These are phyloP conservation scores for Poronia punctata DNA, from an alignment of 495 filamentous ascomycete species.

Conservation along the genomic window DNA sequence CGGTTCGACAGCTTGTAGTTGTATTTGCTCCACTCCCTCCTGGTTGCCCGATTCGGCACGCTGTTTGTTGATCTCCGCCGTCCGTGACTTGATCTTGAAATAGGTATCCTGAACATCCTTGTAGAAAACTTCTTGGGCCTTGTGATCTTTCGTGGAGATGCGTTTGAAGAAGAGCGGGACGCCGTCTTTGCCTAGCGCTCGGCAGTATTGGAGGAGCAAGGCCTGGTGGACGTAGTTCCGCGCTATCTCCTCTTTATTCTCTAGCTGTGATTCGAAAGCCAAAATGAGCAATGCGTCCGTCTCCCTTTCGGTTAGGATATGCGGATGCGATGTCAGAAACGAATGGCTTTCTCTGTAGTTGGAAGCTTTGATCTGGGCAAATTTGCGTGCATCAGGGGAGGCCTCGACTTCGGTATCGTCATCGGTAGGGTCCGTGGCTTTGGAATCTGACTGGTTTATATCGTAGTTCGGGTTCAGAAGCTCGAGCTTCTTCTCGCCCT, in stretches of 20 bases:
- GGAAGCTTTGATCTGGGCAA: constrained; percentile 67
- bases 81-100: constrained; percentile 66
- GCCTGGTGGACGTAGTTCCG: constrained; percentile 92
- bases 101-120: constrained; percentile 91
- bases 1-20: constrained; percentile 92
- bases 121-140: constrained; percentile 83
- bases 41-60: constrained; percentile 58
- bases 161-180: constrained; percentile 93
- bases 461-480: constrained; percentile 66
- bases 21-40: constrained; percentile 84
- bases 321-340: constrained; percentile 68
- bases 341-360: constrained; percentile 66
- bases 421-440: constrained; percentile 41
- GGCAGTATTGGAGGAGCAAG: constrained; percentile 88
- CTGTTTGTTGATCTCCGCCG: constrained; percentile 65
- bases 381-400: constrained; percentile 66
- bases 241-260: constrained; percentile 66
- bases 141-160: constrained; percentile 84
- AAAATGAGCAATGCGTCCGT: constrained; percentile 85
- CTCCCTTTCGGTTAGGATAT: constrained; percentile 77
- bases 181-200: constrained; percentile 79
- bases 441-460: constrained; percentile 27
- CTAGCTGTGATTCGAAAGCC: constrained; percentile 80
- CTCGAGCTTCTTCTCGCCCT: constrained; percentile 53
- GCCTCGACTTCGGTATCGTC: constrained; percentile 69